Evolutionary conservation across 257 asterid species (phyloP).

Genomic region (Solanum clarkiae): DNA sequence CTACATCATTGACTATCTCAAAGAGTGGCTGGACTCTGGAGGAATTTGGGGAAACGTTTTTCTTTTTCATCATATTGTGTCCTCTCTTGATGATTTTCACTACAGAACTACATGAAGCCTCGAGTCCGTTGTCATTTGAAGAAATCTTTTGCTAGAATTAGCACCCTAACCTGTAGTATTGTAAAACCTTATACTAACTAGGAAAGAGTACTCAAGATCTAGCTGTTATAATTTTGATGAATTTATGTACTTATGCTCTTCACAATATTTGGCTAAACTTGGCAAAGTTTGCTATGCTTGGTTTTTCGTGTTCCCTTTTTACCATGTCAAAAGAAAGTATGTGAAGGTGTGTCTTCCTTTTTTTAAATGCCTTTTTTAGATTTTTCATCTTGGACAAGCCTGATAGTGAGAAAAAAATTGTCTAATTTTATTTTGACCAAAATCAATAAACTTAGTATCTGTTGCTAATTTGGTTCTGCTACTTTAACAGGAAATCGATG

Average conservation of each 20-base stretch:
- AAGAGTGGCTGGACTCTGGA: background rate
- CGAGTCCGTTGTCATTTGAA: background rate
- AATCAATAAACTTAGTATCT: background rate
- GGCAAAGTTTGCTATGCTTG: background rate
- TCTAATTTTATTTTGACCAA: background rate
- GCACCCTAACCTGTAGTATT: background rate
- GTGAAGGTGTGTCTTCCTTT: background rate
- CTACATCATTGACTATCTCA: background rate
- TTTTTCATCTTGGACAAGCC: background rate
- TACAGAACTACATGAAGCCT: background rate
- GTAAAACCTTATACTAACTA: background rate
- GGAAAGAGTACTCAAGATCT: background rate
- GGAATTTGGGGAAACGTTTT: background rate
- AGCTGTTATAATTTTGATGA: background rate
- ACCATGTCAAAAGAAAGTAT: background rate
- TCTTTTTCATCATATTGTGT: background rate
- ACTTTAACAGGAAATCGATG: constrained; percentile 56
- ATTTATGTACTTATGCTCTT: background rate
- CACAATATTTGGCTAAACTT: background rate
- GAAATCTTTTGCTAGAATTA: background rate
- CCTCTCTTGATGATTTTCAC: background rate
- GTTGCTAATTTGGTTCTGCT: background rate
- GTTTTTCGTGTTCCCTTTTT: background rate
- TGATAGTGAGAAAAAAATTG: background rate
- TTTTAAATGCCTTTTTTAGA: background rate